Evolutionary conservation across 2,329 filamentous ascomycete genomes (phyloP).

Genomic region (Endothia cerciana): DNA sequence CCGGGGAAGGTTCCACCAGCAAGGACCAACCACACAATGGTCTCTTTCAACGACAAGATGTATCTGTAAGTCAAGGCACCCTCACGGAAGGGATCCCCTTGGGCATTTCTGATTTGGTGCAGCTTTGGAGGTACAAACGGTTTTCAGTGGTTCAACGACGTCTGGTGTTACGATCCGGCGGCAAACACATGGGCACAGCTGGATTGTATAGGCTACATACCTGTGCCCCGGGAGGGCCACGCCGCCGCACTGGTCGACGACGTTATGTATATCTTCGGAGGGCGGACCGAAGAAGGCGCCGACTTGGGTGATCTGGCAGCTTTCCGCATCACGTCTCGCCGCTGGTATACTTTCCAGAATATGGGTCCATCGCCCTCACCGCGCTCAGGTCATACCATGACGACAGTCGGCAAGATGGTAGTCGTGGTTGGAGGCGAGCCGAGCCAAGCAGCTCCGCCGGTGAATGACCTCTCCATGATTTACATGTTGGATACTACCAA

Average conservation of each 20-base stretch:
- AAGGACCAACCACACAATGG: conserved; percentile 90
- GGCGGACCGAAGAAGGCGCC: conserved; percentile 88
- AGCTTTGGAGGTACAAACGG: conserved; percentile 98
- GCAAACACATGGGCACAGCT: conserved; percentile 84
- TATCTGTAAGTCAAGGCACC: conserved; percentile 71
- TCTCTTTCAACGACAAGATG: conserved; percentile 91
- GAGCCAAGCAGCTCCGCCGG: conserved; percentile 79
- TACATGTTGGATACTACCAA: conserved; percentile 95
- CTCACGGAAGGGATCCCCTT: background rate
- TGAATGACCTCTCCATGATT: conserved; percentile 82
- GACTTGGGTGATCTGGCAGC: conserved; percentile 94
- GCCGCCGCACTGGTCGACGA: conserved; percentile 92
- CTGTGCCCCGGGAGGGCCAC: conserved; percentile 89
- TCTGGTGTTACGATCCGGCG: conserved; percentile 91
- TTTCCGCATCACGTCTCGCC: conserved; percentile 71
- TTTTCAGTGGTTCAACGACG: conserved; percentile 97
- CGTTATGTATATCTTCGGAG: conserved; percentile 99
- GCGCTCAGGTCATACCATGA: conserved; percentile 97
- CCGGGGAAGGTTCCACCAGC: conserved; percentile 77
- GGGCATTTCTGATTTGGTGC: conserved; percentile 26
- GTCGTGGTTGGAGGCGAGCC: conserved; percentile 94
- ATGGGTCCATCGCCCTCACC: conserved; percentile 97
- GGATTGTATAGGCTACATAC: conserved; percentile 97
- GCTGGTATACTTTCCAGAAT: conserved; percentile 99
- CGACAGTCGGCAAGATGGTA: conserved; percentile 87